phyloP scores from a whole-genome alignment of 495 filamentous ascomycete species.

The Cudoniella acicularis region DNA sequence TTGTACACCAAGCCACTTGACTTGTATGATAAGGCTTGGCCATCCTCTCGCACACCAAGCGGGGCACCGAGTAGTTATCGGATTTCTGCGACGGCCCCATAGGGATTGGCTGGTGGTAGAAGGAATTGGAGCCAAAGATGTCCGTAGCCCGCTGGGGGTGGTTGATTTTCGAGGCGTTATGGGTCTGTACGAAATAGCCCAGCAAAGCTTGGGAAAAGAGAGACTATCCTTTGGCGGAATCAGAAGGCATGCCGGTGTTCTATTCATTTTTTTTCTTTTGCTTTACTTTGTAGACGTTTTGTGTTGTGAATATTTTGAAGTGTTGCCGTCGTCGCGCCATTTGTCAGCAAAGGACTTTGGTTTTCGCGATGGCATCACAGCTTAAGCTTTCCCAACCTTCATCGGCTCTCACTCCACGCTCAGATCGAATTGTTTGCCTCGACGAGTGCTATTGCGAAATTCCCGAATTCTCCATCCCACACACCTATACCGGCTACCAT shows the following conservation, averaged over 20 bases:
- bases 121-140: too few relatives aligned
- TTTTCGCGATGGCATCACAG: background rate
- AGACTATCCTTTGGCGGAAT: too few relatives aligned
- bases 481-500: constrained; percentile 34
- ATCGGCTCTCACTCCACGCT: background rate
- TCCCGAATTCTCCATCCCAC: constrained; percentile 36
- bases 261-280: too few relatives aligned
- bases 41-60: too few relatives aligned
- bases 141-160: too few relatives aligned
- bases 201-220: too few relatives aligned
- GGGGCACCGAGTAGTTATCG: too few relatives aligned
- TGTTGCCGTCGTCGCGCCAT: background rate
- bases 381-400: background rate
- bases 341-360: background rate
- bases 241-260: too few relatives aligned
- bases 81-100: background rate
- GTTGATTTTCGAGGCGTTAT: too few relatives aligned
- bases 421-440: constrained; percentile 45
- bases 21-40: background rate
- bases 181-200: too few relatives aligned
- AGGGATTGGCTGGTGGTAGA: too few relatives aligned
- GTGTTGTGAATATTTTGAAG: background rate
- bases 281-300: background rate
- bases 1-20: background rate
- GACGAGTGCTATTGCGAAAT: constrained; percentile 43